Evolutionary conservation across 306 rosid genomes (phyloP).

Genomic region (Cucurbita pepo): DNA sequence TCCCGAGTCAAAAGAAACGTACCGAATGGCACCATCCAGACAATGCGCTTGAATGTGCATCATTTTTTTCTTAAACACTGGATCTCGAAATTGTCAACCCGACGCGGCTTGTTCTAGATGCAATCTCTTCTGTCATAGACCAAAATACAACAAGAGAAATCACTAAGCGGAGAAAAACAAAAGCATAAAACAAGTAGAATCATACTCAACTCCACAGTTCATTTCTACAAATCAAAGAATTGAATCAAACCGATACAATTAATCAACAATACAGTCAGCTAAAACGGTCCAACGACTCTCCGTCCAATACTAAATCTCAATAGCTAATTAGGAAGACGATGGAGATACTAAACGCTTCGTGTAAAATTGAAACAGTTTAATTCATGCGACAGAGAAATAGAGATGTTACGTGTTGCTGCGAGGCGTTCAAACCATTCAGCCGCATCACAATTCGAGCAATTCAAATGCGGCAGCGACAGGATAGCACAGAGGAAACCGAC

Average conservation of each 20-base stretch:
- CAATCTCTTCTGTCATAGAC: background rate
- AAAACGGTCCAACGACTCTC: background rate
- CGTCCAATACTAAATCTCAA: background rate
- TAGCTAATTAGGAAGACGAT: background rate
- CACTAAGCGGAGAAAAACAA: background rate
- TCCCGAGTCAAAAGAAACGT: background rate
- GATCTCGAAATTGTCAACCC: background rate
- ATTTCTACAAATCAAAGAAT: background rate
- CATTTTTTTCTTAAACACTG: background rate
- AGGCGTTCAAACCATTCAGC: background rate
- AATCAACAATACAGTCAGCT: background rate
- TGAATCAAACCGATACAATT: background rate
- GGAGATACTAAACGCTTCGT: background rate
- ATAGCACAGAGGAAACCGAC: background rate
- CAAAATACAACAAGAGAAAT: background rate
- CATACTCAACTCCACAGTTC: background rate
- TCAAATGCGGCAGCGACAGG: background rate
- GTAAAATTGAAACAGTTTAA: background rate
- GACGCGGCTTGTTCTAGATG: background rate
- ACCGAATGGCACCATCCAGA: background rate
- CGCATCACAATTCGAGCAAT: background rate
- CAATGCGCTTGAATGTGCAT: background rate
- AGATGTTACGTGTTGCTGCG: background rate
- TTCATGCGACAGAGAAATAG: background rate
- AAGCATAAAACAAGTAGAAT: background rate